Evolutionary conservation across 495 filamentous ascomycete genomes (phyloP), one percentile per base, ranked within the genome.

Genomic region (Evansstolkia leycettana): DNA sequence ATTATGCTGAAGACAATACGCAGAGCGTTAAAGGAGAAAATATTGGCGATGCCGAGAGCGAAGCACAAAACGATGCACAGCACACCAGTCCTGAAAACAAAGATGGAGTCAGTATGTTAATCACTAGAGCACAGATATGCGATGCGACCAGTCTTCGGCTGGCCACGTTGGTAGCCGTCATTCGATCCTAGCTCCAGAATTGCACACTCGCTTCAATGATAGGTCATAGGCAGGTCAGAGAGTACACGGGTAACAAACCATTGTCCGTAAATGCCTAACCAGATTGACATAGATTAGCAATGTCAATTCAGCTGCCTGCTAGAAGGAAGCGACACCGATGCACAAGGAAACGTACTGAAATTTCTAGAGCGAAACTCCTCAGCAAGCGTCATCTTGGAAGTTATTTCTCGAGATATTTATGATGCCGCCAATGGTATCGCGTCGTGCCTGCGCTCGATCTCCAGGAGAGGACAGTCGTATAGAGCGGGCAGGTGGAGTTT

Each of bases 231-330:
- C 20, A 17, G 7, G 29, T 2, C 15, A 26, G 17, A 41, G 33
- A 17, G 7, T 38, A 33, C 17, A 6, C 13, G 33, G 14, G 44
- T n/a, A 25, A 73, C 81, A 74, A 59, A 98, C 90, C 90, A 98
- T 92, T 98, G 90, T 56, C 83, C 90, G 55, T 98, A 98, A 65
- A 98, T 98, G 73, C 92, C 90, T 98, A 55, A 26, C 35, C 23
- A 27, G 41, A 43, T 24, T 46, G n/a, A n/a, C 39, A 40, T 37
- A 36, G 45, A n/a, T 67, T 48, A 67, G 64, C 48, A 42, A 17
- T 36, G 36, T 29, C 23, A 37, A 37, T 33, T 41, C 13, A 19
- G 30, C 30, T 11, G 14, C 37, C 14, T 27, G 15, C 32, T n/a
- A 31, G n/a, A 11, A 28, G 17, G 13, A 24, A 23, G 27, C n/a